Conservation (phyloP, 1,284 basidiomycete genomes). For the Taiwanofungus camphoratus region DNA sequence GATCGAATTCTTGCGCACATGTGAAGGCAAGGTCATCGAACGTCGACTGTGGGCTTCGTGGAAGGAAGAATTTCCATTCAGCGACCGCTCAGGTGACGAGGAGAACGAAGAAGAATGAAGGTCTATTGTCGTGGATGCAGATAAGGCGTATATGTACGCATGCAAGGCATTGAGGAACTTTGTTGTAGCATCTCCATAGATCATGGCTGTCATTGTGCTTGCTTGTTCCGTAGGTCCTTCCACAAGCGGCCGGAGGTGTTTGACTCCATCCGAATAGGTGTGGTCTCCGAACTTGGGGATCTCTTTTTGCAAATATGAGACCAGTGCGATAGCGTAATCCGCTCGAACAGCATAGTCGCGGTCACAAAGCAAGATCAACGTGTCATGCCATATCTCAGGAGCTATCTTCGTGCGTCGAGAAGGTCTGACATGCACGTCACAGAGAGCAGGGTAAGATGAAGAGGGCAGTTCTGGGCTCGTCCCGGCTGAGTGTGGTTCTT, state of each 20-base stretch:
- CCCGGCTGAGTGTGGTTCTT: slow-evolving; percentile 12
- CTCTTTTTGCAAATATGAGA: slow-evolving; percentile 72
- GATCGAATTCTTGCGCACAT: slow-evolving; percentile 50
- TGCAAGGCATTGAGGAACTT: slow-evolving; percentile 76
- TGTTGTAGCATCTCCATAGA: slow-evolving; percentile 58
- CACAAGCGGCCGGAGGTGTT: slow-evolving; percentile 35
- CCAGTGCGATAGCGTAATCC: slow-evolving; percentile 68
- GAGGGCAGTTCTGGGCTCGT: slow-evolving; percentile 17
- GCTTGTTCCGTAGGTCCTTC: slow-evolving; percentile 43
- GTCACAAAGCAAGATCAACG: slow-evolving; percentile 78
- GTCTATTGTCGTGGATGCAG: slow-evolving; percentile 61
- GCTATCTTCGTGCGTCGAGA: slow-evolving; percentile 67
- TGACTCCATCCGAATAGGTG: slow-evolving; percentile 38
- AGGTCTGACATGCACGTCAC: slow-evolving; percentile 22
- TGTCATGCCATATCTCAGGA: slow-evolving; percentile 86
- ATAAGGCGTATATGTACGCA: slow-evolving; percentile 74
- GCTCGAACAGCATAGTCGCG: slow-evolving; percentile 66
- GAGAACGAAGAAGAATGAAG: slow-evolving; percentile 29
- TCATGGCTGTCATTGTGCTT: slow-evolving; percentile 40
- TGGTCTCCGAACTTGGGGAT: slow-evolving; percentile 56
- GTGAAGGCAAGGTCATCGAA: slow-evolving; percentile 40
- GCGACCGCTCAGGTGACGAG: slow-evolving; percentile 32
- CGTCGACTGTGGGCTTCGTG: slow-evolving; percentile 32
- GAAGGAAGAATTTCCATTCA: neutral
- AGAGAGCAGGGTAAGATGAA: slow-evolving; percentile 6